Evolutionary conservation across 2,329 filamentous ascomycete species (phyloP), one percentile per base, ranked within the genome.

Genomic region (Fusarium brachygibbosum): DNA sequence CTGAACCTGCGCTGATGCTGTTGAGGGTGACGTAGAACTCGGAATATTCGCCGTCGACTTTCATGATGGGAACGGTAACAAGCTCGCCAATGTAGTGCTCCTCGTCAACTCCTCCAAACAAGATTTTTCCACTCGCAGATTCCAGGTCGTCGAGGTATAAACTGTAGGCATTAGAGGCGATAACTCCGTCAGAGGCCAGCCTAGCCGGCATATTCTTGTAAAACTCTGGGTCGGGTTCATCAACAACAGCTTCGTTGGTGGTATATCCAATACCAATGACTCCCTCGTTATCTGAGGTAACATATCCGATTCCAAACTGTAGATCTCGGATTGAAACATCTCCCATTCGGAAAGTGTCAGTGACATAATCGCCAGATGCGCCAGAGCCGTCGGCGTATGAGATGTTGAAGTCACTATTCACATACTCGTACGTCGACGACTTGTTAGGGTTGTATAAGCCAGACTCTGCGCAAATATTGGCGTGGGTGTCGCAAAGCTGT

Each of bases 231-330:
- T 85, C 82, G 11, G 83, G 85, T 67, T 87, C 83, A 52, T 85
- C 85, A 45, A 92, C 88, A 71, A 91, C 88, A 14, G 91, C 92
- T 80, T 98, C 94, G 77, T 97, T 96, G 68, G 85, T 78, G 1
- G 86, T 77, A 77, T 97, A 98, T 9, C 94, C 94, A 65, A 98
- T 91, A 19, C 94, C 94, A 21, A 98, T 79, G 41, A 98, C 93
- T 38, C 93, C 93, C 77, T 97, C 87, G 14, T 66, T 65, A 54
- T 79, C 65, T 9, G 87, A 86, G 11, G 82, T 88, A 10, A 75
- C 76, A 75, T 94, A 93, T 41, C 91, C 92, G 65, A 94, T 83
- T 63, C 91, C 92, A 72, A 94, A 93, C 74, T 94, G 90, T 57
- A 93, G 81, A 58, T 82, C 78, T 5, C 82, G 68, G 32, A 94